These are phyloP conservation scores for Phallus indusiatus DNA, from an alignment of 768 basidiomycete genomes.

Conservation along the genomic window DNA sequence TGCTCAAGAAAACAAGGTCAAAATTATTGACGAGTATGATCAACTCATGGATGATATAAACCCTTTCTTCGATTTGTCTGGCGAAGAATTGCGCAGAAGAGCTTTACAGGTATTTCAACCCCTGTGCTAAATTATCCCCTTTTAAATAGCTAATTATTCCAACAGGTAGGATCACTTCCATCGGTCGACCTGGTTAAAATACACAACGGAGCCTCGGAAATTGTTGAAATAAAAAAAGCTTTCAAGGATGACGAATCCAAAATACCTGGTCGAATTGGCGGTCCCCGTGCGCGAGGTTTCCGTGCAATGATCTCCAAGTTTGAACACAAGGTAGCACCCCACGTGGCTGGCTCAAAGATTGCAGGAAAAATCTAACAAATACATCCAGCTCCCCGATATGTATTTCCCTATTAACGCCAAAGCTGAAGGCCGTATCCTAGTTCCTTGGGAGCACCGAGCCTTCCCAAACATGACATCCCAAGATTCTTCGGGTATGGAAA, in stretches of 20 bases:
- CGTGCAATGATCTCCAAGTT: conserved; percentile 67
- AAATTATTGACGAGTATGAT: conserved; percentile 88
- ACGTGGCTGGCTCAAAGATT: background rate
- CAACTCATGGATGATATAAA: conserved; percentile 66
- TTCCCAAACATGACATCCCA: conserved; percentile 59
- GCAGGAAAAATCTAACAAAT: background rate
- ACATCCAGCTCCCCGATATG: conserved; percentile 75
- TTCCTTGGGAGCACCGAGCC: conserved; percentile 78
- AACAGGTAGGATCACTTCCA: conserved; percentile 65
- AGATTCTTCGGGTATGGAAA: conserved; percentile 24
- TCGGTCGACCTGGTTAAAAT: conserved; percentile 80
- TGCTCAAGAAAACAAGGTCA: conserved; percentile 58
- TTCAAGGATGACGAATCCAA: conserved; percentile 53
- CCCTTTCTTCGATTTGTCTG: conserved; percentile 74
- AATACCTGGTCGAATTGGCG: conserved; percentile 15
- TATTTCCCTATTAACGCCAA: conserved; percentile 90
- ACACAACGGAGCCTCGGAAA: conserved; percentile 47
- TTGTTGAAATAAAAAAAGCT: conserved; percentile 44
- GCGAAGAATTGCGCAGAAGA: conserved; percentile 61
- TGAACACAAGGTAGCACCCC: conserved; percentile 40
- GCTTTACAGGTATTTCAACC: conserved; percentile 40
- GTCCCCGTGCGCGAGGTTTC: conserved; percentile 73
- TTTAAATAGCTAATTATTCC: background rate
- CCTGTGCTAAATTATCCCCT: background rate
- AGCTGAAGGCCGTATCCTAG: conserved; percentile 87